Evolutionary conservation across 345 rosid species (phyloP), one percentile per base, ranked within the genome.

Genomic region (Eutrema japonicum): DNA sequence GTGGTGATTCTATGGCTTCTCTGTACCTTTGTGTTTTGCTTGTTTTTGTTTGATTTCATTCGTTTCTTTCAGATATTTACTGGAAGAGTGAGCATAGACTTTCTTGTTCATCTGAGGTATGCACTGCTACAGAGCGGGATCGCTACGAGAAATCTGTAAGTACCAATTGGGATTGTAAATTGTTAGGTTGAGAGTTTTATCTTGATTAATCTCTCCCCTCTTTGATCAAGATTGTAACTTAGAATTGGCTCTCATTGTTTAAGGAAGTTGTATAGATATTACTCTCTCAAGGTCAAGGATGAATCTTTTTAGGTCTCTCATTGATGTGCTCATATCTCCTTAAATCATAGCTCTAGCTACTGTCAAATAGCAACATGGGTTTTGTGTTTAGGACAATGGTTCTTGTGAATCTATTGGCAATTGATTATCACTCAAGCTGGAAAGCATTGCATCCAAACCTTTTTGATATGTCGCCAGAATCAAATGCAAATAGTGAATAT

Each of bases 51-150:
- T 27, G 35, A 13, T 22, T 69, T 55, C 4, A 2, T 29, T 27
- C 4, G 42, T 32, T 7, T 65, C 18, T 8, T 71, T 67, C 70
- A 91, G 93, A 91, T 80, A 74, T 91, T 6, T 91, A 91, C 48
- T 91, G 97, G 97, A 91, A 91, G 80, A 84, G 68, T 61, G 97
- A 91, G 77, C 96, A 89, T 83, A 88, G 93, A 11, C 58, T 87
- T 70, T 62, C 71, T 77, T 91, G 96, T 69, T 83, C 89, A 10
- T 84, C 91, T 26, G 97, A 89, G 71, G 81, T 66, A 54, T 91
- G 97, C 75, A 89, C 96, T 14, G 88, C 97, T 47, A 71, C 97
- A 26, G 96, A 89, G 76, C 75, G 96, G 40, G 97, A 91, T 81
- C 96, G 96, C 40, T 87, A 77, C 70, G 97, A 91, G 82, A 91